Evolutionary conservation across 2,329 filamentous ascomycete species (phyloP).

Genomic region (Chaetoscypha palmicola): DNA sequence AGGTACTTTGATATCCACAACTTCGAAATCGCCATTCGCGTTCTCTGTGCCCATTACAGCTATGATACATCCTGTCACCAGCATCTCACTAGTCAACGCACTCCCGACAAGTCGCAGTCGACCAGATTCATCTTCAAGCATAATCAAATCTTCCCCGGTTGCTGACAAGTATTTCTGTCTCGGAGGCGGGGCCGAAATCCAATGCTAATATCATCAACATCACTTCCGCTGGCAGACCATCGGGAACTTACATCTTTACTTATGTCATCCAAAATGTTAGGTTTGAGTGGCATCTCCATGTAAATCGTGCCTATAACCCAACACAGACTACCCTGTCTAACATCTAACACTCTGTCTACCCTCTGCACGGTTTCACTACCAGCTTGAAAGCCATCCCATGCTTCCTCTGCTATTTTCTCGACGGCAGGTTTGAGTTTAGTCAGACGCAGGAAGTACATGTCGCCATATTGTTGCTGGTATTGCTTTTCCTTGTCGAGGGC

Average conservation of each 20-base stretch:
- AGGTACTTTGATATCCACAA: conserved; percentile 82
- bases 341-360: conserved; percentile 87
- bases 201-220: conserved; percentile 64
- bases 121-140: conserved; percentile 94
- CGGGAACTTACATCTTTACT: conserved; percentile 74
- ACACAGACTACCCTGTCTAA: conserved; percentile 89
- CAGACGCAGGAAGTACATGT: conserved; percentile 94
- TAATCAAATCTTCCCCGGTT: conserved; percentile 58
- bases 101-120: conserved; percentile 72
- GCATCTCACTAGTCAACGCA: conserved; percentile 56
- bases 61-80: conserved; percentile 90
- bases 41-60: conserved; percentile 96
- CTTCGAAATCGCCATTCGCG: conserved; percentile 82
- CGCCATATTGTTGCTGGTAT: conserved; percentile 92
- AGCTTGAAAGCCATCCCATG: conserved; percentile 74
- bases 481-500: conserved; percentile 62
- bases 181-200: conserved; percentile 75
- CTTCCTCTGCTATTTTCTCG: conserved; percentile 63
- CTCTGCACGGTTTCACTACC: conserved; percentile 66
- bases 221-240: no score
- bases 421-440: conserved; percentile 80
- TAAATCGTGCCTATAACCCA: conserved; percentile 95
- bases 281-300: conserved; percentile 95
- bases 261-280: conserved; percentile 91
- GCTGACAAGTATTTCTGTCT: conserved; percentile 66